Evolutionary conservation across 2,329 filamentous ascomycete genomes (phyloP), one percentile per base, ranked within the genome.

Genomic region (Ophiostoma ulmi): DNA sequence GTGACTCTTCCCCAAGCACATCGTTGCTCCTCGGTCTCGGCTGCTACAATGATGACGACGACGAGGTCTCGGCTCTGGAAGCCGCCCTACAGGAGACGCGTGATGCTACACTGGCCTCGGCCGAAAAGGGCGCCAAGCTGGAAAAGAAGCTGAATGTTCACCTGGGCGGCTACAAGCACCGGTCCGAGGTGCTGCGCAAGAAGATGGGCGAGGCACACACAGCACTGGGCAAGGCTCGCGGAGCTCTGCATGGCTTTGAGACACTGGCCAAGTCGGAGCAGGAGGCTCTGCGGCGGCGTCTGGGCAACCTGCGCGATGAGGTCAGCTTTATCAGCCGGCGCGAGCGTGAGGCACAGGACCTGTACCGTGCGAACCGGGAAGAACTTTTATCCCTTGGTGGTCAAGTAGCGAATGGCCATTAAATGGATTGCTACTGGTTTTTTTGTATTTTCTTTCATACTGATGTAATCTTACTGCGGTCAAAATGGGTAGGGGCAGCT

Each of bases 111-210:
- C 85, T 91, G 75, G 82, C 86, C 2, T 88, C 89, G 0, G 95
- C 94, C 2, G 90, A 94, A 75, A 86, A 90, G 71, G 92, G 91
- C 70, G 92, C 93, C 77, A 96, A 94, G 80, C 83, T 97, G 1
- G 94, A 98, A 80, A 97, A 97, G 86, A 97, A 95, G 80, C 86
- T 99, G n/a, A 84, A 85, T 0, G 84, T 97, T 70, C 90, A 95
- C 76, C 88, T 97, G 2, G 94, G 94, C 35, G 95, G 95, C 17
- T 99, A 99, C 80, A 90, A 94, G 78, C 89, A 93, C 75, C 90
- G 95, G 41, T 89, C 92, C 44, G 93, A 93, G 79, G 89, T 88
- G 75, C 85, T 99, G 36, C 87, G 88, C 31, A 86, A 89, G 72
- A 98, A 97, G 82, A 91, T 96, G 73, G 80, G 81, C 22, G 91